Conservation (phyloP, 768 basidiomycete species). For the Russula sp. region DNA sequence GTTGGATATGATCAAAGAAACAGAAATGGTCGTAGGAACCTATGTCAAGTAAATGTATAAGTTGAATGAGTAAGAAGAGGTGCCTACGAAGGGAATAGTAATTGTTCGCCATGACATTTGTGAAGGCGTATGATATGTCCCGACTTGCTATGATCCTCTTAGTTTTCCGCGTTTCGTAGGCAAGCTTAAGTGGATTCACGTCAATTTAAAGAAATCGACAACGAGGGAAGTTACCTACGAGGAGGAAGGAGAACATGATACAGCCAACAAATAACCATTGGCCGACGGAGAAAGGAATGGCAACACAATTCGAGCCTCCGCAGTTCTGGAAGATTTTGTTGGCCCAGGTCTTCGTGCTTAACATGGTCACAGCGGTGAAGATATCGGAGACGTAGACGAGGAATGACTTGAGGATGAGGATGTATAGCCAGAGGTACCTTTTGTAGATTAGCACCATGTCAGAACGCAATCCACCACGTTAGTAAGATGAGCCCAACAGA, state of each 20-base stretch:
- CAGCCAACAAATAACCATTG: slow-evolving; percentile 98
- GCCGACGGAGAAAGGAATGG: slow-evolving; percentile 80
- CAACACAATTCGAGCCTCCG: slow-evolving; percentile 58
- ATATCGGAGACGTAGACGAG: slow-evolving; percentile 97
- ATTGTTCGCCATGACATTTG: slow-evolving; percentile 93
- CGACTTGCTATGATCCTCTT: slow-evolving; percentile 92
- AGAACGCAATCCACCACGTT: not conserved
- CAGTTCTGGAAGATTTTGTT: slow-evolving; percentile 86
- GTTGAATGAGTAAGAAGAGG: slow-evolving; percentile 1
- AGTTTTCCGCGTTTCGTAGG: slow-evolving; percentile 87
- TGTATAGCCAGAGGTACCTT: slow-evolving; percentile 90
- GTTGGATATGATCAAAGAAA: slow-evolving; percentile 94
- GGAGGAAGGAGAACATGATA: slow-evolving; percentile 95
- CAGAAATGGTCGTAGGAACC: slow-evolving; percentile 97
- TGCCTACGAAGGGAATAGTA: slow-evolving; percentile 90
- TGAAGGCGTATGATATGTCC: slow-evolving; percentile 97
- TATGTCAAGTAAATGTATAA: slow-evolving; percentile 28
- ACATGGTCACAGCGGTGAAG: slow-evolving; percentile 95
- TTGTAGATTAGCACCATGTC: not conserved
- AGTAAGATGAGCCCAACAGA: not conserved
- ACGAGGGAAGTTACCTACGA: slow-evolving; percentile 44
- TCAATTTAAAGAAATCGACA: not conserved
- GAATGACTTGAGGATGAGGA: slow-evolving; percentile 91
- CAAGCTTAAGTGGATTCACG: slow-evolving; percentile 43
- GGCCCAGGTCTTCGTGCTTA: slow-evolving; percentile 84